Evolutionary conservation across 768 basidiomycete species (phyloP).

Genomic region (Auriscalpium vulgare): DNA sequence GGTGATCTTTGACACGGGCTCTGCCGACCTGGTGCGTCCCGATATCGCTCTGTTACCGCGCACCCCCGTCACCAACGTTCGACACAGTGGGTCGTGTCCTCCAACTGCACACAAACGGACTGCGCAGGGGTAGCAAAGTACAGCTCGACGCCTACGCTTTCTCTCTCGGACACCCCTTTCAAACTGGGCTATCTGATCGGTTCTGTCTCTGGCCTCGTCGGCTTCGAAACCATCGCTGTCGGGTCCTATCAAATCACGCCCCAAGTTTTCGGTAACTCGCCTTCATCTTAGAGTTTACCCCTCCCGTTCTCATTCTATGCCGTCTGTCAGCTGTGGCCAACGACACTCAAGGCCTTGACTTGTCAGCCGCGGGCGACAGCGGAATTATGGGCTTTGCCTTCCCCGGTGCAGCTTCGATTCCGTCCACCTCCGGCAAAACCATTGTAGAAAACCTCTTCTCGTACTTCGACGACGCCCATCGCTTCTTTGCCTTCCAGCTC

Average conservation of each 20-base stretch:
- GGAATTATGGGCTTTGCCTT: slow-evolving; percentile 52
- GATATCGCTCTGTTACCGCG: neutral
- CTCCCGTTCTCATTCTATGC: neutral
- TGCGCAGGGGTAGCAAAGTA: slow-evolving; percentile 39
- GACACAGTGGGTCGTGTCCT: slow-evolving; percentile 1
- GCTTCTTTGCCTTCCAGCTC: slow-evolving; percentile 46
- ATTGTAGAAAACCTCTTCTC: slow-evolving; percentile 42
- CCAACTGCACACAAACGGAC: slow-evolving; percentile 26
- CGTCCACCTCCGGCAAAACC: slow-evolving; percentile 33
- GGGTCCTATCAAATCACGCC: slow-evolving; percentile 37
- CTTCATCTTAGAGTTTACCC: neutral
- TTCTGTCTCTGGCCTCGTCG: slow-evolving; percentile 39
- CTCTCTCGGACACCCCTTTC: slow-evolving; percentile 30
- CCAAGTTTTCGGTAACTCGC: slow-evolving; percentile 39
- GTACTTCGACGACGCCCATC: slow-evolving; percentile 28
- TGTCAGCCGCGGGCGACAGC: slow-evolving; percentile 40
- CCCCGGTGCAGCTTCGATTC: slow-evolving; percentile 38
- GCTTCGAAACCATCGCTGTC: slow-evolving; percentile 37
- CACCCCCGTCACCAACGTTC: neutral
- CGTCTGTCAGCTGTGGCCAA: slow-evolving; percentile 35
- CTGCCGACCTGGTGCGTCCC: slow-evolving; percentile 42
- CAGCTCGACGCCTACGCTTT: slow-evolving; percentile 24
- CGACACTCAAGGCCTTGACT: slow-evolving; percentile 32
- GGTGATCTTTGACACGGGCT: slow-evolving; percentile 48
- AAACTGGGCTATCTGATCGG: slow-evolving; percentile 42